Conservation (phyloP, 2,329 filamentous ascomycete genomes). For the Aspergillus hiratsukae region DNA sequence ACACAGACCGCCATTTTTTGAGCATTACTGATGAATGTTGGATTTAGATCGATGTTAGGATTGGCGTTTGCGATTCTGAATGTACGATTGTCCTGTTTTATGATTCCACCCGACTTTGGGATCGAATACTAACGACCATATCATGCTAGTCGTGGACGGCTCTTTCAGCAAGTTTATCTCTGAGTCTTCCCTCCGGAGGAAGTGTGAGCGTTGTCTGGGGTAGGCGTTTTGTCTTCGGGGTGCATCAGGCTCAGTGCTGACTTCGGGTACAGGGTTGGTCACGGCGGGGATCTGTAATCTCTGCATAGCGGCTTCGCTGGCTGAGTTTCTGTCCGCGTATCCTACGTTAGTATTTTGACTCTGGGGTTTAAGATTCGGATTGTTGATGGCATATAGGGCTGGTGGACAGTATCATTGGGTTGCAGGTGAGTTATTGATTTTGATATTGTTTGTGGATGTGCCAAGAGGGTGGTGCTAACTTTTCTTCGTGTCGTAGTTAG, state of each 20-base stretch:
- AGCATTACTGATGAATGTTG: not conserved
- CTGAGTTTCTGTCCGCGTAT: slow-evolving; percentile 67
- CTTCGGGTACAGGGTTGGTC: slow-evolving; percentile 37
- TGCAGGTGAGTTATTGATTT: slow-evolving; percentile 40
- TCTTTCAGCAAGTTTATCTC: slow-evolving; percentile 53
- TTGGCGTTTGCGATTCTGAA: slow-evolving; percentile 61
- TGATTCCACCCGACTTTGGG: not conserved
- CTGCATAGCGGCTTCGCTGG: slow-evolving; percentile 63
- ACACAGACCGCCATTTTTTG: no score
- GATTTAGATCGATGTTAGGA: slow-evolving; percentile 52
- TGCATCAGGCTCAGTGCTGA: not conserved
- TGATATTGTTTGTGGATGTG: not conserved
- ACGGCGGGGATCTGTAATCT: slow-evolving; percentile 65
- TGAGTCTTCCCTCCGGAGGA: slow-evolving; percentile 67
- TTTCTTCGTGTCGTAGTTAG: slow-evolving; percentile 17
- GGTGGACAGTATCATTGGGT: slow-evolving; percentile 70
- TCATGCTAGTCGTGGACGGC: slow-evolving; percentile 54
- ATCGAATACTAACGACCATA: not conserved
- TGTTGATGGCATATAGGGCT: slow-evolving; percentile 32
- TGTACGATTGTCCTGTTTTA: slow-evolving; percentile 20
- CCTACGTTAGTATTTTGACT: slow-evolving; percentile 37
- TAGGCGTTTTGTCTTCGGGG: slow-evolving; percentile 20
- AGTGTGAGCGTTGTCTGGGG: slow-evolving; percentile 71
- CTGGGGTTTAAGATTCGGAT: not conserved
- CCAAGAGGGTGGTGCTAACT: not conserved